These are phyloP conservation scores for Quercus robur DNA, from an alignment of 306 rosid genomes.

Conservation along the genomic window DNA sequence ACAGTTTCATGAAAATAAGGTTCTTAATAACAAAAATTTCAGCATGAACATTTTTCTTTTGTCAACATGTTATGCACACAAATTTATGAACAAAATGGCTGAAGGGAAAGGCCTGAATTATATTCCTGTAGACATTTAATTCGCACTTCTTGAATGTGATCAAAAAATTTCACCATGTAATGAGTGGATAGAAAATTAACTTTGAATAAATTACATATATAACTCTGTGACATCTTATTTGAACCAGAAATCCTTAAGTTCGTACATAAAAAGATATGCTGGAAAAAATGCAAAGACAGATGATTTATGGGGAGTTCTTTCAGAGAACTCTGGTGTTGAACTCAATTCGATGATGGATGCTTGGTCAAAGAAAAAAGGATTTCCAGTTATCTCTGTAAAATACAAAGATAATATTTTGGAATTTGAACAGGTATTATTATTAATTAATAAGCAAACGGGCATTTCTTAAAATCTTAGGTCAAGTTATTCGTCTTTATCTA, in stretches of 20 bases:
- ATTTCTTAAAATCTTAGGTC: not conserved
- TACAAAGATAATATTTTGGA: slow-evolving; percentile 32
- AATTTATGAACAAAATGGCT: not conserved
- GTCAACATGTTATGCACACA: too few species aligned
- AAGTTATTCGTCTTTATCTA: not conserved
- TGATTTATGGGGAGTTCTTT: slow-evolving; percentile 57
- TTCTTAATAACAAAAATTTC: not conserved
- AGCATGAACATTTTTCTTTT: not conserved
- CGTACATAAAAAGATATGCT: slow-evolving; percentile 43
- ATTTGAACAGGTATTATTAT: slow-evolving; percentile 47
- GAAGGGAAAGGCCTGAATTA: not conserved
- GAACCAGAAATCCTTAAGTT: slow-evolving; percentile 54
- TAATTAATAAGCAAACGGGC: slow-evolving; percentile 2
- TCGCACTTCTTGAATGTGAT: not conserved
- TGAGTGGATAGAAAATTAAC: not conserved
- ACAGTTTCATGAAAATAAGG: not conserved
- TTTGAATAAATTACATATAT: not conserved
- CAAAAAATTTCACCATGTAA: not conserved
- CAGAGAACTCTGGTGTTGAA: slow-evolving; percentile 49
- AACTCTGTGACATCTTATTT: slow-evolving; percentile 10
- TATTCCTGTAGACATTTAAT: not conserved
- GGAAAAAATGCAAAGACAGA: slow-evolving; percentile 57
- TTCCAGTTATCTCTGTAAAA: slow-evolving; percentile 54
- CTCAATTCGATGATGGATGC: slow-evolving; percentile 48
- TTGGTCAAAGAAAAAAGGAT: slow-evolving; percentile 66